phyloP scores from a whole-genome alignment of 345 rosid genomes.

The Angophora floribunda region DNA sequence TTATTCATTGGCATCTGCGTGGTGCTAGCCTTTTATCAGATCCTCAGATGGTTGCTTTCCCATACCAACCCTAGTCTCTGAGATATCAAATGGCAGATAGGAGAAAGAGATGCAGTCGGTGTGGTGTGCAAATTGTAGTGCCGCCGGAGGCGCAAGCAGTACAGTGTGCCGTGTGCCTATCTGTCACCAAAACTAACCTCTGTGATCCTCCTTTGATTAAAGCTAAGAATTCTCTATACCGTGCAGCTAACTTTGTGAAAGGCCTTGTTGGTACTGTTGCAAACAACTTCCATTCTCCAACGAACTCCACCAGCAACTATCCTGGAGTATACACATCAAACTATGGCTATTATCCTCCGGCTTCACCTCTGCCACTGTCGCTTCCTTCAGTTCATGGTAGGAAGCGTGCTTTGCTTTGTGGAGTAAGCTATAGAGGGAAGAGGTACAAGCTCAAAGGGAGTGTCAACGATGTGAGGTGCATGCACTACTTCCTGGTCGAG shows the following conservation, averaged over 20 bases:
- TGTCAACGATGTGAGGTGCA: conserved; percentile 43
- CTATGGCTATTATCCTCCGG: neutral
- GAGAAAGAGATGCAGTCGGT: conserved; percentile 37
- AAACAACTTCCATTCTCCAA: neutral
- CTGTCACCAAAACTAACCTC: conserved; percentile 20
- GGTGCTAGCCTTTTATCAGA: neutral
- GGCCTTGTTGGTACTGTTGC: neutral
- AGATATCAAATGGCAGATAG: neutral
- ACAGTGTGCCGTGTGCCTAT: conserved; percentile 31
- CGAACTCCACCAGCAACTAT: neutral
- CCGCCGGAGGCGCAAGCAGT: conserved; percentile 23
- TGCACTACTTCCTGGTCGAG: conserved; percentile 36
- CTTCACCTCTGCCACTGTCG: neutral
- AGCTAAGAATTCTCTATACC: neutral
- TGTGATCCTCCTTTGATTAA: conserved; percentile 4
- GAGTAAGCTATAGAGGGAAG: conserved; percentile 34
- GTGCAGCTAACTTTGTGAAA: conserved; percentile 2
- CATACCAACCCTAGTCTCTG: neutral
- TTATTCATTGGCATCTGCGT: neutral
- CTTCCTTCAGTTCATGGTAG: conserved; percentile 5
- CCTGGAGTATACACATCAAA: neutral
- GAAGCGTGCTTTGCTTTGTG: conserved; percentile 49
- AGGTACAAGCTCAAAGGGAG: conserved; percentile 35
- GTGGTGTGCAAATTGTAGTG: conserved; percentile 32
- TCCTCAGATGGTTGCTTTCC: neutral